phyloP scores from a whole-genome alignment of 2,329 filamentous ascomycete species.

The Fusarium brachygibbosum region DNA sequence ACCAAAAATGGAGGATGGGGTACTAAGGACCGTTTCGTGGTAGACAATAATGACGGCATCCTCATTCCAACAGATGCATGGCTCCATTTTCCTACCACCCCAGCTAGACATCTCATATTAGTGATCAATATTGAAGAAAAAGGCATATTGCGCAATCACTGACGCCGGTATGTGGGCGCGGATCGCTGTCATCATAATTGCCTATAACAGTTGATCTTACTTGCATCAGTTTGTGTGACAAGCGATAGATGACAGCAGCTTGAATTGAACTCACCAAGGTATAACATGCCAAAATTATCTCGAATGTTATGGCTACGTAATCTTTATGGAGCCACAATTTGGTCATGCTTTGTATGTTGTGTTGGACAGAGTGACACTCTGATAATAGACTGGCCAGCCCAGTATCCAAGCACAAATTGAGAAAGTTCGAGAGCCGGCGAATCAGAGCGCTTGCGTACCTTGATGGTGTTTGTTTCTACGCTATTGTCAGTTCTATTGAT shows the following conservation, averaged over 20 bases:
- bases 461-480: constrained; percentile 3
- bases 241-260: background rate
- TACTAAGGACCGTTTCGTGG: constrained; percentile 15
- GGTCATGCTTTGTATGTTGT: constrained; percentile 5
- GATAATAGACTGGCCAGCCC: constrained; percentile 26
- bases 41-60: constrained; percentile 24
- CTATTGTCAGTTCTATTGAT: background rate
- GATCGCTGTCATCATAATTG: constrained; percentile 14
- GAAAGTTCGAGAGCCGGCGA: constrained; percentile 1
- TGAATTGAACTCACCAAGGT: constrained; percentile 2
- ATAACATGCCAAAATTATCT: constrained; percentile 1
- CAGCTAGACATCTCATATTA: background rate
- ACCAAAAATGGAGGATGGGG: background rate
- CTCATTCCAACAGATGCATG: constrained; percentile 23
- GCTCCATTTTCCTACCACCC: constrained; percentile 20
- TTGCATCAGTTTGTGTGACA: constrained; percentile 12
- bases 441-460: constrained; percentile 7
- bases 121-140: background rate
- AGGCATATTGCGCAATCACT: background rate
- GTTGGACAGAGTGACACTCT: constrained; percentile 20
- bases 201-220: background rate
- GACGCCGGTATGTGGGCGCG: constrained; percentile 11
- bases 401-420: background rate
- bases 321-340: constrained; percentile 15
- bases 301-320: background rate